phyloP scores from a whole-genome alignment of 805 yeast species.

The Candida loeiensis region DNA sequence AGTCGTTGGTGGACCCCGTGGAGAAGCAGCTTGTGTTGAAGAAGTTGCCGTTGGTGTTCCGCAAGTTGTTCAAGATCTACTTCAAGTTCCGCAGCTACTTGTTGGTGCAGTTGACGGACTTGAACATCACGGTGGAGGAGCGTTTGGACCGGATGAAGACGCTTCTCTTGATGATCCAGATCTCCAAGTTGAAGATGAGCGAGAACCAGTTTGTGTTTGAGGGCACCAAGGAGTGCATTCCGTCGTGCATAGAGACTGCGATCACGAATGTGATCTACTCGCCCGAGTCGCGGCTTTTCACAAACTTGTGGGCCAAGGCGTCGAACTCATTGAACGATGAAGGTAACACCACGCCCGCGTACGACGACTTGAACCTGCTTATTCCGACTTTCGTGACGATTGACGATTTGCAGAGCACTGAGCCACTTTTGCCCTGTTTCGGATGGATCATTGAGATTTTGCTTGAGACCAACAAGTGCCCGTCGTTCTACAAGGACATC shows the following conservation, averaged over 20 bases:
- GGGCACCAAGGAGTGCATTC: conserved; percentile 41
- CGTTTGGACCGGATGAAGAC: conserved; percentile 69
- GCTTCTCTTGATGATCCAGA: conserved; percentile 60
- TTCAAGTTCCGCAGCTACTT: conserved; percentile 62
- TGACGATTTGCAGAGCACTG: conserved; percentile 27
- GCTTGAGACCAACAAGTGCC: conserved; percentile 59
- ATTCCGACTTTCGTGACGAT: conserved; percentile 27
- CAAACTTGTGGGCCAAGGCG: conserved; percentile 67
- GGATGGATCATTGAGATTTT: conserved; percentile 89
- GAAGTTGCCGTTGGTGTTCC: conserved; percentile 66
- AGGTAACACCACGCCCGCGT: conserved; percentile 9
- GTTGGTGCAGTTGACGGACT: conserved; percentile 60
- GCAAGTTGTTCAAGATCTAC: conserved; percentile 64
- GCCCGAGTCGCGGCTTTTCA: conserved; percentile 74
- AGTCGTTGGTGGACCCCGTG: conserved; percentile 49
- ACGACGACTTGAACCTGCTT: conserved; percentile 28
- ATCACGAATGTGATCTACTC: conserved; percentile 68
- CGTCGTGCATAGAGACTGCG: conserved; percentile 83
- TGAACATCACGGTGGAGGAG: conserved; percentile 51
- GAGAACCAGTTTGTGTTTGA: conserved; percentile 41
- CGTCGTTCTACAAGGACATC: conserved; percentile 66
- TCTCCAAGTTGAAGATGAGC: conserved; percentile 64
- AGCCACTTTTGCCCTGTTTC: conserved; percentile 72
- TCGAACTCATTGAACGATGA: conserved; percentile 27
- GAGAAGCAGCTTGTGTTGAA: conserved; percentile 33